These are phyloP conservation scores for Moelleriella libera DNA, from an alignment of 2,329 filamentous ascomycete genomes.

Conservation along the genomic window DNA sequence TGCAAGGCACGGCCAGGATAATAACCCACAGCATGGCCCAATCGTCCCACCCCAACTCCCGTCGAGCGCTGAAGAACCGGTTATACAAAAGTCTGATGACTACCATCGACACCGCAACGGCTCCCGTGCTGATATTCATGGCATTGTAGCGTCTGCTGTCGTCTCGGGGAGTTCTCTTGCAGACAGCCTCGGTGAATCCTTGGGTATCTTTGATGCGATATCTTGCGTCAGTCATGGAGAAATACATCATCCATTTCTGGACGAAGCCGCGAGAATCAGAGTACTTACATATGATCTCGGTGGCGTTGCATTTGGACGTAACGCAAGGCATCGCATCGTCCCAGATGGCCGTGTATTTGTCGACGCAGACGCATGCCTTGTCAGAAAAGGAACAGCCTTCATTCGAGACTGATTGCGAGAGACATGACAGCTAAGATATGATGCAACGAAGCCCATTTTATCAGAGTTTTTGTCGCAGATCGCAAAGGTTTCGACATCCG, in stretches of 20 bases:
- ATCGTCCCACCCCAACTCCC: slow-evolving; percentile 17
- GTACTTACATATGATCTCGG: slow-evolving; percentile 13
- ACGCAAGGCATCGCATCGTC: slow-evolving; percentile 10
- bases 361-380: slow-evolving; percentile 21
- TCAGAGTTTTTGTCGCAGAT: background rate
- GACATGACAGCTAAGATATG: background rate
- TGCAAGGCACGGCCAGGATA: slow-evolving; percentile 9
- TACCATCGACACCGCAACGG: slow-evolving; percentile 7
- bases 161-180: slow-evolving; percentile 1
- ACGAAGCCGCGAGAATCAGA: background rate
- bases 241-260: background rate
- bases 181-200: slow-evolving; percentile 1
- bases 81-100: slow-evolving; percentile 8
- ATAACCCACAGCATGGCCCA: slow-evolving; percentile 11
- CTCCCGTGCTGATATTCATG: slow-evolving; percentile 6
- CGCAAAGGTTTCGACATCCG: background rate
- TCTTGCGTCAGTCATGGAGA: background rate
- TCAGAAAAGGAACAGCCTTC: slow-evolving; percentile 6
- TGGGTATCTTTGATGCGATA: slow-evolving; percentile 1
- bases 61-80: slow-evolving; percentile 13
- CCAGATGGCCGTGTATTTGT: slow-evolving; percentile 8
- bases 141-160: slow-evolving; percentile 1
- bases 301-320: slow-evolving; percentile 8
- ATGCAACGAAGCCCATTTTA: background rate
- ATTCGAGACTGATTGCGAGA: background rate